phyloP scores from a whole-genome alignment of 305 asterid genomes.

The Solanum aculeatissimum region DNA sequence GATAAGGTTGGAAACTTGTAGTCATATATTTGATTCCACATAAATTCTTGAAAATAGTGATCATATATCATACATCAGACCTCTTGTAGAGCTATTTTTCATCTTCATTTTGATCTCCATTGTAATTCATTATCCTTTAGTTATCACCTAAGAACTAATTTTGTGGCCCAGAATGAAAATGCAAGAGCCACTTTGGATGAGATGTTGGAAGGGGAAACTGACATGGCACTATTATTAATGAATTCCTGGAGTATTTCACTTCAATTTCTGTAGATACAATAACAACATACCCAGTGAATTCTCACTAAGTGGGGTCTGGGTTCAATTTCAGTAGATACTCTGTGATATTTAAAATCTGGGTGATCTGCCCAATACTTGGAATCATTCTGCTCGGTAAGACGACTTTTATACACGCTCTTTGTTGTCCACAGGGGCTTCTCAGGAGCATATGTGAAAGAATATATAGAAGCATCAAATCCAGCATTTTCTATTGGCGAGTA shows the following conservation, averaged over 20 bases:
- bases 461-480: conserved; percentile 47
- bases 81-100: neutral
- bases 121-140: neutral
- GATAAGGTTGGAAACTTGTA: neutral
- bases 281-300: too few relatives aligned
- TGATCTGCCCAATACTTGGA: neutral
- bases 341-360: neutral
- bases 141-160: neutral
- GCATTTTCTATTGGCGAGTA: conserved; percentile 53
- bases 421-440: conserved; percentile 34
- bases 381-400: neutral
- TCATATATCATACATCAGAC: neutral
- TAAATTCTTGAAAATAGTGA: neutral
- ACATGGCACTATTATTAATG: neutral
- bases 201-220: neutral
- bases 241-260: neutral
- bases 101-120: neutral
- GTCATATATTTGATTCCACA: neutral
- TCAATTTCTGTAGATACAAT: neutral
- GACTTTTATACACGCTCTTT: neutral
- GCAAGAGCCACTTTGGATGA: neutral
- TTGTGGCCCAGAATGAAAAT: neutral
- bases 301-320: too few relatives aligned
- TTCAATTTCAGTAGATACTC: neutral
- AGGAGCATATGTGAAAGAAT: conserved; percentile 48